Evolutionary conservation across 2,329 filamentous ascomycete genomes (phyloP).

Genomic region (Fusarium goolgardi): DNA sequence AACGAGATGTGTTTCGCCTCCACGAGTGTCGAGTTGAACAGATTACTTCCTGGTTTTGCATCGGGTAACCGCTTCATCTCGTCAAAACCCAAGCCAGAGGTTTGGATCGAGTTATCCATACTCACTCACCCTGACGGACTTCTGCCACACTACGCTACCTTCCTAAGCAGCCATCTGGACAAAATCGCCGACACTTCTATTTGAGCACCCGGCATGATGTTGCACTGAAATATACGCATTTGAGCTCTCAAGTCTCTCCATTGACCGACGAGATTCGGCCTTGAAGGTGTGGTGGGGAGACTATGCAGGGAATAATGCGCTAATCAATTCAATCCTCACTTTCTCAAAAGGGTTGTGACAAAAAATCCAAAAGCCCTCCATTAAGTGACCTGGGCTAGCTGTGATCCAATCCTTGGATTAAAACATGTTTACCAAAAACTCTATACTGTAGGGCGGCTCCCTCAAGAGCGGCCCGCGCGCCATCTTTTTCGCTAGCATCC

Average conservation of each 20-base stretch:
- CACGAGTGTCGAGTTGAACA: slow-evolving; percentile 38
- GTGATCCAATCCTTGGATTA: slow-evolving; percentile 24
- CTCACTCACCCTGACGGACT: background rate
- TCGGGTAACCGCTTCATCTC: slow-evolving; percentile 36
- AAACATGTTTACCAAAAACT: slow-evolving; percentile 28
- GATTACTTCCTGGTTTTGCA: slow-evolving; percentile 26
- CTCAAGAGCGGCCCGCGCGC: slow-evolving; percentile 41
- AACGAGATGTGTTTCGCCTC: slow-evolving; percentile 30
- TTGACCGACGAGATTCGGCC: slow-evolving; percentile 35
- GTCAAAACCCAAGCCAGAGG: slow-evolving; percentile 21
- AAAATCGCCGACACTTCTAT: background rate
- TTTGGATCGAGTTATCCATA: slow-evolving; percentile 7
- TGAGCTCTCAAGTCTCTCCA: slow-evolving; percentile 2
- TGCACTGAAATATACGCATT: background rate
- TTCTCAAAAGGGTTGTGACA: slow-evolving; percentile 26
- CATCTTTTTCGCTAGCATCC: slow-evolving; percentile 35
- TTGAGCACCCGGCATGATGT: slow-evolving; percentile 3
- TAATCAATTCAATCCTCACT: slow-evolving; percentile 32
- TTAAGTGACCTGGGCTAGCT: slow-evolving; percentile 8
- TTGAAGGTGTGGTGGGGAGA: slow-evolving; percentile 25
- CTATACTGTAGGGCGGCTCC: slow-evolving; percentile 33
- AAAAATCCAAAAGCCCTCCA: slow-evolving; percentile 11
- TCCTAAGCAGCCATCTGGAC: background rate
- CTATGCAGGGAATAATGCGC: slow-evolving; percentile 22
- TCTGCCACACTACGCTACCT: background rate